phyloP scores from a whole-genome alignment of 2,329 filamentous ascomycete genomes.

The Ophiostoma sp. region DNA sequence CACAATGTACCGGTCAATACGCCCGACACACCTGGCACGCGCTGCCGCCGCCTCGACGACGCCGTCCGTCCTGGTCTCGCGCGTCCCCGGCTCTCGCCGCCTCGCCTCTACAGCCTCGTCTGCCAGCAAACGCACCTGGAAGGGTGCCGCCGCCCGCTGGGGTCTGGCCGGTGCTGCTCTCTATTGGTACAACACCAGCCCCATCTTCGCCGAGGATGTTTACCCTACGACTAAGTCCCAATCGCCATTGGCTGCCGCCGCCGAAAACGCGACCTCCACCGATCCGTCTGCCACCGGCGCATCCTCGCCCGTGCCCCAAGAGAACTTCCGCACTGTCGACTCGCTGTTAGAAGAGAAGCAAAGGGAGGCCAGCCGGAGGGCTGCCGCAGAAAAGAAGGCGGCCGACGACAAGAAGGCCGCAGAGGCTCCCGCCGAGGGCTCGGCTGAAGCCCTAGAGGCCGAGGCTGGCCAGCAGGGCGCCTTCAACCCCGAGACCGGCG shows the following conservation, averaged over 20 bases:
- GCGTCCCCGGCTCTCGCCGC: conserved; percentile 42
- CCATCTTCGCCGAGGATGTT: conserved; percentile 78
- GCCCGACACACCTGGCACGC: conserved; percentile 42
- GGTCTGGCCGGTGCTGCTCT: conserved; percentile 68
- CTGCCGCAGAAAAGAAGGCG: conserved; percentile 32
- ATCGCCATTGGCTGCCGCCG: conserved; percentile 35
- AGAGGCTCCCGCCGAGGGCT: conserved; percentile 28
- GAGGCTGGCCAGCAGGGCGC: conserved; percentile 84
- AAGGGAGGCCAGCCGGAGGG: conserved; percentile 35
- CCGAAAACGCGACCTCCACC: not conserved
- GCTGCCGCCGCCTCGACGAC: conserved; percentile 29
- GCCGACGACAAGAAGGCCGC: not conserved
- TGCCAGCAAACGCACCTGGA: conserved; percentile 73
- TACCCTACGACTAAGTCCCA: conserved; percentile 33
- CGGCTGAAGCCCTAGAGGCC: conserved; percentile 60
- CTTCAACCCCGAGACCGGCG: conserved; percentile 96
- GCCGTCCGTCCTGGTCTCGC: conserved; percentile 35
- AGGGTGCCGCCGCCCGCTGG: conserved; percentile 67
- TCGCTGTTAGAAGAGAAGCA: conserved; percentile 61
- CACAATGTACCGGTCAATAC: conserved; percentile 50
- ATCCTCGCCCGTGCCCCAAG: conserved; percentile 28
- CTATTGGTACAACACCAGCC: conserved; percentile 92
- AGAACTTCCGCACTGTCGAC: conserved; percentile 60
- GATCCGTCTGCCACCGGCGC: conserved; percentile 10
- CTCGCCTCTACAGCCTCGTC: conserved; percentile 49